Evolutionary conservation across 352 stramenopile genomes (phyloP).

Genomic region (Globisporangium splendens): DNA sequence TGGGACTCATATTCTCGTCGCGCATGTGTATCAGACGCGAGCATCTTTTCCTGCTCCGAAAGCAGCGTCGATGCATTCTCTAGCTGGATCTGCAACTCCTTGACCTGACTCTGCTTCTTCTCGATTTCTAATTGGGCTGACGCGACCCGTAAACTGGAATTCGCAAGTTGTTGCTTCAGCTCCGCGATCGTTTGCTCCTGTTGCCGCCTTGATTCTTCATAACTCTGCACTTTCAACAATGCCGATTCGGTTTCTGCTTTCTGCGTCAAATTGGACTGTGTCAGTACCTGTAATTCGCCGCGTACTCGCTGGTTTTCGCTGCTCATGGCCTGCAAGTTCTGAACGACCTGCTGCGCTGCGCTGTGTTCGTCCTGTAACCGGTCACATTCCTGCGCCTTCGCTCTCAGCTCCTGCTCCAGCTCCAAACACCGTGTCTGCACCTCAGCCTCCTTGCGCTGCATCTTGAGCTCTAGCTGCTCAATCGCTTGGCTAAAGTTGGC

Average conservation of each 20-base stretch:
- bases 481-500: slow-evolving; percentile 61
- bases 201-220: slow-evolving; percentile 27
- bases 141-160: slow-evolving; percentile 17
- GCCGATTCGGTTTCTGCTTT: slow-evolving; percentile 26
- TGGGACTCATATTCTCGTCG: slow-evolving; percentile 42
- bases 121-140: slow-evolving; percentile 33
- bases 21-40: slow-evolving; percentile 39
- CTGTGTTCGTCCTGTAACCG: slow-evolving; percentile 28
- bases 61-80: slow-evolving; percentile 36
- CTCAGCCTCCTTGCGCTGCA: slow-evolving; percentile 67
- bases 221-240: slow-evolving; percentile 23
- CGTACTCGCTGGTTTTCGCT: slow-evolving; percentile 40
- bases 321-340: slow-evolving; percentile 39
- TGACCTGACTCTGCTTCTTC: slow-evolving; percentile 41
- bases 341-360: slow-evolving; percentile 16
- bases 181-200: slow-evolving; percentile 28
- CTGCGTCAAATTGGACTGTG: slow-evolving; percentile 1
- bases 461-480: slow-evolving; percentile 76
- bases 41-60: slow-evolving; percentile 42
- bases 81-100: slow-evolving; percentile 50
- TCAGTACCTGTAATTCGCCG: slow-evolving; percentile 28
- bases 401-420: slow-evolving; percentile 45
- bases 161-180: slow-evolving; percentile 35
- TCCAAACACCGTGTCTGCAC: slow-evolving; percentile 49
- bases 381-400: slow-evolving; percentile 39